Percentiles rank a stretch among this genome's conserved stretches.
phyloP scores from a whole-genome alignment of 345 rosid genomes.

The Murraya koenigii region DNA sequence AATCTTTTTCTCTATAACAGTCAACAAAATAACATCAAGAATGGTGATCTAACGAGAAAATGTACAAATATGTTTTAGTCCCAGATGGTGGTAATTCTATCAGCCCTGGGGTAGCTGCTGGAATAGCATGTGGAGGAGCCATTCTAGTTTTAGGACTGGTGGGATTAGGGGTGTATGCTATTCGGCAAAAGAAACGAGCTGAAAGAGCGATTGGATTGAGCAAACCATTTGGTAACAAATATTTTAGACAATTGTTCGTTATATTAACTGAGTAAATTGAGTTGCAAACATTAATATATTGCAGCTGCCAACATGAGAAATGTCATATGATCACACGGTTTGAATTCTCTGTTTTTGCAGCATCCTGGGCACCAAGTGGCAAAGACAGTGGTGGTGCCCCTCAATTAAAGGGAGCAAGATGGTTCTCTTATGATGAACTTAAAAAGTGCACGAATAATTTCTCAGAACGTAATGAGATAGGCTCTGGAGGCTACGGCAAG shows the following conservation, averaged over 20 bases:
- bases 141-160: conserved; percentile 60
- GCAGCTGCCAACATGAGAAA: not conserved
- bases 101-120: conserved; percentile 42
- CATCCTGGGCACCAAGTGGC: conserved; percentile 88
- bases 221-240: conserved; percentile 73
- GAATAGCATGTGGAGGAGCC: conserved; percentile 48
- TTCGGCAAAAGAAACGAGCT: conserved; percentile 88
- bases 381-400: conserved; percentile 89
- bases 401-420: conserved; percentile 89
- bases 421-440: conserved; percentile 94
- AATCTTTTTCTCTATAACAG: not conserved
- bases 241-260: not conserved
- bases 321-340: not conserved
- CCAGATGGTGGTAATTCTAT: conserved; percentile 37
- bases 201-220: conserved; percentile 87
- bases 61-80: conserved; percentile 38
- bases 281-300: not conserved
- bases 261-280: not conserved
- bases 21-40: not conserved
- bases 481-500: conserved; percentile 96
- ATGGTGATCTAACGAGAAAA: not conserved
- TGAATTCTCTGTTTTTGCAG: conserved; percentile 35
- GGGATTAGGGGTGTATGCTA: conserved; percentile 69
- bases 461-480: conserved; percentile 70
- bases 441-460: conserved; percentile 72